Percentiles rank a stretch among this genome's conserved stretches.
phyloP scores from a whole-genome alignment of 192 early-diverging fungal genomes.

The Cetraspora pellucida region DNA sequence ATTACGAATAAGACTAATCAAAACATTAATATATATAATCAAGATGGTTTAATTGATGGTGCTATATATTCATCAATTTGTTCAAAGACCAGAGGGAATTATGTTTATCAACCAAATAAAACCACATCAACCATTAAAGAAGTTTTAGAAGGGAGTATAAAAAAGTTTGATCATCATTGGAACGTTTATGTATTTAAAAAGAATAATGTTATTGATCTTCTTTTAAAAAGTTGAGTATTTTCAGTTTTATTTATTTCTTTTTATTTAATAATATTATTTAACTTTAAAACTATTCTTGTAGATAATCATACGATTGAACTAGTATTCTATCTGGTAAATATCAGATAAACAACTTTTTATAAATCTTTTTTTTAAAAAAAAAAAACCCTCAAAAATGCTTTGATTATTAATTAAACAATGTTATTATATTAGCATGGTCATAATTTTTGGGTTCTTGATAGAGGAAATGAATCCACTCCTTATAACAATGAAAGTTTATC shows the following conservation, averaged over 20 bases:
- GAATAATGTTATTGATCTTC: neutral
- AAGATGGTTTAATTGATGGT: neutral
- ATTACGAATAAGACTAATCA: no score
- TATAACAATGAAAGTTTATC: conserved; percentile 3
- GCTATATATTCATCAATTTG: neutral
- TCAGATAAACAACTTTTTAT: conserved; percentile 38
- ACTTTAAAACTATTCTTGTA: conserved; percentile 30
- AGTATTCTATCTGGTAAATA: conserved; percentile 26
- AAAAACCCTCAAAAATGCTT: neutral
- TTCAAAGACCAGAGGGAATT: neutral
- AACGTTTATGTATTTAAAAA: conserved; percentile 4
- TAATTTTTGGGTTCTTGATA: conserved; percentile 46
- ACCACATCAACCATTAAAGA: neutral
- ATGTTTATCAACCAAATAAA: neutral
- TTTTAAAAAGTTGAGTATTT: neutral
- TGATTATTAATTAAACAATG: conserved; percentile 26
- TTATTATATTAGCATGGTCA: conserved; percentile 48
- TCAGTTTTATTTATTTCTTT: neutral
- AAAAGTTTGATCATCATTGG: neutral
- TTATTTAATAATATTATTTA: conserved; percentile 18
- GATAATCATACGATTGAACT: conserved; percentile 31
- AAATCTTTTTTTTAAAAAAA: no score
- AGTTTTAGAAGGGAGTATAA: neutral
- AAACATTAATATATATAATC: neutral
- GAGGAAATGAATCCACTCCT: conserved; percentile 43